A percentile compares a stretch with the other conserved stretches of the same genome.
These are phyloP conservation scores for Leccinum incarnatum DNA, from an alignment of 768 basidiomycete genomes.

Conservation along the genomic window DNA sequence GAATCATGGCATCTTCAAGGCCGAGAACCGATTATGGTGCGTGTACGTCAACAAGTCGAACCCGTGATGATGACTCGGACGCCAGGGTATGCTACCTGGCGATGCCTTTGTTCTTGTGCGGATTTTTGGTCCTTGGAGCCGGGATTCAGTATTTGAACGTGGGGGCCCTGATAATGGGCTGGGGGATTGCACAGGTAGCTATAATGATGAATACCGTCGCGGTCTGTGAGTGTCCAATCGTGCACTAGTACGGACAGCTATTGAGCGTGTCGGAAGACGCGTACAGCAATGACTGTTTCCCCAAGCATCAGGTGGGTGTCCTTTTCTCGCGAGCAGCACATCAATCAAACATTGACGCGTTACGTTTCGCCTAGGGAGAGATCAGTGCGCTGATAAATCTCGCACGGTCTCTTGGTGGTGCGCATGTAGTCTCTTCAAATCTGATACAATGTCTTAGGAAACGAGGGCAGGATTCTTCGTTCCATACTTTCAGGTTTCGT, in stretches of 20 bases:
- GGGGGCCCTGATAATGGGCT: slow-evolving; percentile 39
- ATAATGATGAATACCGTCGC: slow-evolving; percentile 41
- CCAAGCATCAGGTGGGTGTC: slow-evolving; percentile 25
- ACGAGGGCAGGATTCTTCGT: slow-evolving; percentile 32
- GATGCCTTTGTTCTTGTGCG: slow-evolving; percentile 39
- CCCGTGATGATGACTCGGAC: neutral
- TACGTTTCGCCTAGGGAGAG: slow-evolving; percentile 34
- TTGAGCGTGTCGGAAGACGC: slow-evolving; percentile 28
- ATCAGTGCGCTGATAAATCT: slow-evolving; percentile 43
- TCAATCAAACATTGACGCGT: neutral
- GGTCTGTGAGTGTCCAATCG: slow-evolving; percentile 29
- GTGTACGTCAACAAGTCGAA: neutral
- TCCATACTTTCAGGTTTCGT: slow-evolving; percentile 41
- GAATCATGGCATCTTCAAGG: slow-evolving; percentile 52
- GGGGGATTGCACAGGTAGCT: slow-evolving; percentile 40
- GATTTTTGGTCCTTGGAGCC: slow-evolving; percentile 41
- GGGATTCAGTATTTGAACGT: slow-evolving; percentile 33
- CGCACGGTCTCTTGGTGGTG: slow-evolving; percentile 33
- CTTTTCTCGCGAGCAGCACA: too few species aligned
- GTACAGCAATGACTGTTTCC: slow-evolving; percentile 39
- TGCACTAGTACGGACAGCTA: neutral
- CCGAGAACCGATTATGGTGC: slow-evolving; percentile 46
- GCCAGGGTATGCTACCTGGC: slow-evolving; percentile 38
- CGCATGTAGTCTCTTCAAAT: neutral
- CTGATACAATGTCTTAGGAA: neutral